Percentiles rank a stretch among this genome's conserved stretches.
Evolutionary conservation across 495 filamentous ascomycete species (phyloP).

Genomic region (Aspergillus cavernicola): DNA sequence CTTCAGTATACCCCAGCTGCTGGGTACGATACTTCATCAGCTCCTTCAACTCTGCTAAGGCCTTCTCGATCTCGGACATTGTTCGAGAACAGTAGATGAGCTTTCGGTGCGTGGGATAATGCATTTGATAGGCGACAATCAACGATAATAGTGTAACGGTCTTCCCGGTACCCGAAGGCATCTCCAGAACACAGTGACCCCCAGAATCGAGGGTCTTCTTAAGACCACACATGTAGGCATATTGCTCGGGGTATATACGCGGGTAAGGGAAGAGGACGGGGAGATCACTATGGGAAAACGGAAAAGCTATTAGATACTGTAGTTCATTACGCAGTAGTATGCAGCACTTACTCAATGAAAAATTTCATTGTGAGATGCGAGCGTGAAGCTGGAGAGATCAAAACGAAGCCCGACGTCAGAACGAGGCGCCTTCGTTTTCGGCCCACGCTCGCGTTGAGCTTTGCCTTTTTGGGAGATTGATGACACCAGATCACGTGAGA

Average conservation of each 20-base stretch:
- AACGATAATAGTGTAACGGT: constrained; percentile 92
- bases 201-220: constrained; percentile 93
- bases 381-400: constrained; percentile 22
- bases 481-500: constrained; percentile 43
- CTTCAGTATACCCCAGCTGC: constrained; percentile 81
- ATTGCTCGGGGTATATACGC: constrained; percentile 96
- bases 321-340: background rate
- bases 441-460: constrained; percentile 18
- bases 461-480: constrained; percentile 37
- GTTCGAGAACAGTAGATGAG: constrained; percentile 97
- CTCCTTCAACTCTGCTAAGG: constrained; percentile 82
- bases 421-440: constrained; percentile 6
- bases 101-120: constrained; percentile 85
- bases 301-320: constrained; percentile 7
- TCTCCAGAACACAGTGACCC: constrained; percentile 97
- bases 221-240: constrained; percentile 99
- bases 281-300: constrained; percentile 60
- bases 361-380: constrained; percentile 76
- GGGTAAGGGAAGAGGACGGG: constrained; percentile 96
- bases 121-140: constrained; percentile 93
- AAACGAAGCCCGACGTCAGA: constrained; percentile 12
- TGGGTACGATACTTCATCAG: constrained; percentile 92
- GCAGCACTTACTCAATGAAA: constrained; percentile 73
- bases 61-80: constrained; percentile 72
- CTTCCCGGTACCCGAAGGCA: constrained; percentile 99